phyloP scores from a whole-genome alignment of 768 basidiomycete genomes.

The Boletus coccyginus region DNA sequence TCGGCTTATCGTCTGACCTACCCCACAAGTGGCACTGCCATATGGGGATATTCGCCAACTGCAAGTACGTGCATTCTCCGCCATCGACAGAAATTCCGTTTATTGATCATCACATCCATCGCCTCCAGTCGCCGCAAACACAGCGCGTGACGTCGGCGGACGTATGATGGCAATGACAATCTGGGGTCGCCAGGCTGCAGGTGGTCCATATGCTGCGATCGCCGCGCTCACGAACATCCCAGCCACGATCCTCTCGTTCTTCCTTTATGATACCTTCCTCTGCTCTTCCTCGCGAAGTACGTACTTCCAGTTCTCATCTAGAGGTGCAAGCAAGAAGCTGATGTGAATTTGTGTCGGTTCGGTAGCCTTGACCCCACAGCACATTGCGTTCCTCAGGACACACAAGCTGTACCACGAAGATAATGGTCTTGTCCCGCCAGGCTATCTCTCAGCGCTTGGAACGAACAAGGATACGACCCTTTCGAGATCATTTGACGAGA shows the following conservation, averaged over 20 bases:
- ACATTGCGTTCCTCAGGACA: constrained; percentile 21
- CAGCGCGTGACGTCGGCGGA: constrained; percentile 67
- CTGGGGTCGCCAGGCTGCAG: constrained; percentile 53
- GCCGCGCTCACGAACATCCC: constrained; percentile 66
- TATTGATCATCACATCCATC: neutral
- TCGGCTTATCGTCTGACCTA: neutral
- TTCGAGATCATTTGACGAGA: constrained; percentile 13
- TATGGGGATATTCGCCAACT: constrained; percentile 59
- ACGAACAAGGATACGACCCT: neutral
- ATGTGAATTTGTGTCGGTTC: neutral
- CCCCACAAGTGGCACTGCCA: constrained; percentile 44
- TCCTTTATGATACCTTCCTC: constrained; percentile 56
- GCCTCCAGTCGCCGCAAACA: constrained; percentile 54
- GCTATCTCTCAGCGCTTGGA: constrained; percentile 18
- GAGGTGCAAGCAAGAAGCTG: constrained; percentile 5
- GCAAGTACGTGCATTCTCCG: constrained; percentile 35
- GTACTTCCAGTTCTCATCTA: constrained; percentile 15
- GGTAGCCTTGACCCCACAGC: constrained; percentile 25
- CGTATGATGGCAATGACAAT: constrained; percentile 60
- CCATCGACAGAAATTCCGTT: neutral
- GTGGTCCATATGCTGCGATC: constrained; percentile 58
- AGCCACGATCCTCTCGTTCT: constrained; percentile 52
- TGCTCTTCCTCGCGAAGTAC: constrained; percentile 57
- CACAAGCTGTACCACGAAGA: constrained; percentile 26
- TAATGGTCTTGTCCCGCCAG: constrained; percentile 19